A percentile compares a stretch with the other conserved stretches of the same genome.
phyloP scores from a whole-genome alignment of 2,329 filamentous ascomycete species.

The Fusarium paranaense region DNA sequence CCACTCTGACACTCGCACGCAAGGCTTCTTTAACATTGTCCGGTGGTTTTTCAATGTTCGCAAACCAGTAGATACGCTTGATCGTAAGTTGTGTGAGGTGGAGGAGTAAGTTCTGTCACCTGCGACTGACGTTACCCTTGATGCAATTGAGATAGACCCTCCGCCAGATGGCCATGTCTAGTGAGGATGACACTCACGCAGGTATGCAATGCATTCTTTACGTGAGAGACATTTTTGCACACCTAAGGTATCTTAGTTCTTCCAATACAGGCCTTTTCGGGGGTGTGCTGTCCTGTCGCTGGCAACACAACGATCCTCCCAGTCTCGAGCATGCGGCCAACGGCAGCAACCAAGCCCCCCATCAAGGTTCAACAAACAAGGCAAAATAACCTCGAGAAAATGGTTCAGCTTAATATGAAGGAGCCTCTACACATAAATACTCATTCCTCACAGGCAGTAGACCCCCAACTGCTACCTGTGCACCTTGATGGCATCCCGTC shows the following conservation, averaged over 20 bases:
- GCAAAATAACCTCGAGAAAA: neutral
- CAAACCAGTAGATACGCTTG: neutral
- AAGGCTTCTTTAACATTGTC: neutral
- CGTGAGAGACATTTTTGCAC: neutral
- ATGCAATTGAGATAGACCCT: neutral
- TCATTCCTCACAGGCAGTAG: neutral
- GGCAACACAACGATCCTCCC: neutral
- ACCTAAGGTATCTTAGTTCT: fast-evolving
- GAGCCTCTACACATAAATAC: neutral
- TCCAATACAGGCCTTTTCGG: neutral
- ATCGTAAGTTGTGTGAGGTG: neutral
- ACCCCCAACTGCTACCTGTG: neutral
- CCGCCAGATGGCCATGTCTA: neutral
- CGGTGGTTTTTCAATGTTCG: neutral
- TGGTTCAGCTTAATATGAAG: neutral
- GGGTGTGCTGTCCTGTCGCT: neutral
- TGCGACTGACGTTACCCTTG: neutral
- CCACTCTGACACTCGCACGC: neutral
- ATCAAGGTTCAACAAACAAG: neutral
- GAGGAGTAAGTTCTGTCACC: neutral
- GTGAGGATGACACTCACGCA: neutral
- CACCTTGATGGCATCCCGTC: neutral
- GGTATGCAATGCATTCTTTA: neutral
- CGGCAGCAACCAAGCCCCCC: no score
- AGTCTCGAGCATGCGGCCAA: neutral